Base-by-base conservation (phyloP, 805 yeast genomes). In the Cyberlindnera nakhonratchasimensis region DNA sequence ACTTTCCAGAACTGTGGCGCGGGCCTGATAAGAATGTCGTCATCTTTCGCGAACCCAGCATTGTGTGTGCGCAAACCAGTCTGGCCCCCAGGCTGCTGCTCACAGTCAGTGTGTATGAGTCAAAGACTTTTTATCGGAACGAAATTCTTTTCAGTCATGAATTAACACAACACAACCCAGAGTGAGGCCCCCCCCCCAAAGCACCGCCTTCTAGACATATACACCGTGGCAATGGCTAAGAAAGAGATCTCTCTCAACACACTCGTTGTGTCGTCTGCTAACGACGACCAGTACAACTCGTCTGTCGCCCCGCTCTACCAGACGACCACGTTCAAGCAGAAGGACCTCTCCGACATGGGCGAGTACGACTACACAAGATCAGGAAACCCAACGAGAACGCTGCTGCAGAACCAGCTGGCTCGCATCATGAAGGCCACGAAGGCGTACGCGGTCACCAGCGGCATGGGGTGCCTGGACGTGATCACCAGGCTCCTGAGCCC, bases 381-480 rank as follows among this genome's bases (percentile, higher is more conserved):
- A 12, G 97, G 98, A 4, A 90, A 90, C 65, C 98, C 98, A 19
- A 87, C 97, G 1, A 74, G 98, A 62, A 77, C 91, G 0, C 76
- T 77, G 30, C 65, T 89, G 46, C 96, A 90, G 62, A 70, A 75
- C 35, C 95, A 90, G 54, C 59, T 90, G 55, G 82, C 86, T 28
- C 77, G 79, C 49, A 74, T 90, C 52, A 87, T 88, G 82, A 76
- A 75, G 54, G 90, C 95, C n/a, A 65, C 74, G 22, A 74, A 82
- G 37, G 80, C 87, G 1, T 82, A 75, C 55, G 96, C 95, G 5
- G 95, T 89, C 10, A 79, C 89, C 37, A 79, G 89, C 36, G 98
- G 98, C 20, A 90, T 90, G 98, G 83, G 95, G 3, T 89, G 95
- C 42, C 69, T 87, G 48, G 97, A 91, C 59, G 90, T 88, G 23